phyloP scores from a whole-genome alignment of 2,329 filamentous ascomycete species.

The Colletotrichum costaricense region DNA sequence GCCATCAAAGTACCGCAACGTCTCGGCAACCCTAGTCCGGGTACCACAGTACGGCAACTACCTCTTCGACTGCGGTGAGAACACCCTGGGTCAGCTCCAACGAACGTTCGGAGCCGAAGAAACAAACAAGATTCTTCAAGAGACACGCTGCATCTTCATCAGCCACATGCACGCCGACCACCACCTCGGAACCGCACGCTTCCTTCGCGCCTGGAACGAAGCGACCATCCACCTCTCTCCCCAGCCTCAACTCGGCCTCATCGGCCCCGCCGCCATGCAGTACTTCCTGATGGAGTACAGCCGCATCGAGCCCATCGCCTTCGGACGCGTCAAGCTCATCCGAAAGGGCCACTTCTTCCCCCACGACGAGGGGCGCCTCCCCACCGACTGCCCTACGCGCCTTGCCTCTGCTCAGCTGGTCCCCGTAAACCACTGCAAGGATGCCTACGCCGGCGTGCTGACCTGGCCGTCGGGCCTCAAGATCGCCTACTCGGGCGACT shows the following conservation, averaged over 20 bases:
- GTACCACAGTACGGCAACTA: conserved; percentile 90
- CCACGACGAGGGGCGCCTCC: conserved; percentile 45
- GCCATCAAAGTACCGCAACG: conserved; percentile 95
- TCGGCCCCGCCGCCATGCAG: conserved; percentile 78
- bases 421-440: conserved; percentile 81
- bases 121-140: conserved; percentile 76
- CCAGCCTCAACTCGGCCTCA: conserved; percentile 66
- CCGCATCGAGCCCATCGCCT: conserved; percentile 81
- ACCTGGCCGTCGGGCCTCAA: conserved; percentile 86
- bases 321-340: conserved; percentile 58
- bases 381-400: conserved; percentile 63
- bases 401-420: conserved; percentile 76
- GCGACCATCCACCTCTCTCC: conserved; percentile 51
- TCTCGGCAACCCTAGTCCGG: conserved; percentile 86
- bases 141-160: conserved; percentile 89
- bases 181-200: conserved; percentile 83
- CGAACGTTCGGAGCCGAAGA: conserved; percentile 76
- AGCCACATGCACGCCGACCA: conserved; percentile 97
- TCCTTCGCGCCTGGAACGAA: conserved; percentile 87
- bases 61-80: conserved; percentile 91
- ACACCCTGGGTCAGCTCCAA: conserved; percentile 87
- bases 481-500: conserved; percentile 94
- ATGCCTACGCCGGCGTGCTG: conserved; percentile 80
- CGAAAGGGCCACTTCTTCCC: not conserved
- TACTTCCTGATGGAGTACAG: conserved; percentile 84